Percentiles rank a stretch among this genome's conserved stretches.
phyloP scores from a whole-genome alignment of 2,329 filamentous ascomycete species.

The Leptosphaerulina australis region DNA sequence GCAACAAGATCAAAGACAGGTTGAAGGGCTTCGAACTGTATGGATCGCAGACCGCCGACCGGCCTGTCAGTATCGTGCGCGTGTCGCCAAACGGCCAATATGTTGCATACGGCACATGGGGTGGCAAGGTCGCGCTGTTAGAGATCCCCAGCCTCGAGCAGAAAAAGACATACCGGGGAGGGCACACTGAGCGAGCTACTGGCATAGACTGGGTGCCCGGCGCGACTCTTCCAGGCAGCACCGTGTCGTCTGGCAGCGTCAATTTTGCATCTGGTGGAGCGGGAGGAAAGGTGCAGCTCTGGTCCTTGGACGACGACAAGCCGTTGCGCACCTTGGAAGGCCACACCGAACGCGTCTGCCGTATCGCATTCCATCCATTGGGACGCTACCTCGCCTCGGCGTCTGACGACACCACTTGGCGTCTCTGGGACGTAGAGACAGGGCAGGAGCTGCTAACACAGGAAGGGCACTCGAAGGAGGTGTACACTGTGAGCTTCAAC shows the following conservation, averaged over 20 bases:
- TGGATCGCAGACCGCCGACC: conserved; percentile 89
- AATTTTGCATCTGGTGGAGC: conserved; percentile 92
- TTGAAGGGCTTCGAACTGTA: conserved; percentile 86
- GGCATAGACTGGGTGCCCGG: conserved; percentile 90
- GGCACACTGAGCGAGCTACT: conserved; percentile 87
- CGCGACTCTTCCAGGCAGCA: conserved; percentile 73
- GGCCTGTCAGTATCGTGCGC: conserved; percentile 88
- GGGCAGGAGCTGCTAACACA: conserved; percentile 84
- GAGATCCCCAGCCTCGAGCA: conserved; percentile 82
- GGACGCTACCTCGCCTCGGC: conserved; percentile 89
- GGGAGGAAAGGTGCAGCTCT: conserved; percentile 85
- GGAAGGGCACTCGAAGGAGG: conserved; percentile 92
- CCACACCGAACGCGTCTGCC: conserved; percentile 84
- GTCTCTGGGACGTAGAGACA: conserved; percentile 90
- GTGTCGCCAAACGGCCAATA: conserved; percentile 85
- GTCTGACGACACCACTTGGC: conserved; percentile 95
- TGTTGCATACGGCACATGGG: conserved; percentile 91
- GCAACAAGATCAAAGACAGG: conserved; percentile 84
- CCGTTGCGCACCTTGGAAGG: conserved; percentile 82
- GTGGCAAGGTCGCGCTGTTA: conserved; percentile 84
- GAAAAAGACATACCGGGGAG: conserved; percentile 72
- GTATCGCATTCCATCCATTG: conserved; percentile 93
- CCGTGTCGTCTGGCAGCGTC: conserved; percentile 72
- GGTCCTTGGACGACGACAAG: conserved; percentile 86
- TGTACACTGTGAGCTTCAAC: conserved; percentile 90